phyloP scores from a whole-genome alignment of 129 eudicot species.

The Pittosporum tobira region DNA sequence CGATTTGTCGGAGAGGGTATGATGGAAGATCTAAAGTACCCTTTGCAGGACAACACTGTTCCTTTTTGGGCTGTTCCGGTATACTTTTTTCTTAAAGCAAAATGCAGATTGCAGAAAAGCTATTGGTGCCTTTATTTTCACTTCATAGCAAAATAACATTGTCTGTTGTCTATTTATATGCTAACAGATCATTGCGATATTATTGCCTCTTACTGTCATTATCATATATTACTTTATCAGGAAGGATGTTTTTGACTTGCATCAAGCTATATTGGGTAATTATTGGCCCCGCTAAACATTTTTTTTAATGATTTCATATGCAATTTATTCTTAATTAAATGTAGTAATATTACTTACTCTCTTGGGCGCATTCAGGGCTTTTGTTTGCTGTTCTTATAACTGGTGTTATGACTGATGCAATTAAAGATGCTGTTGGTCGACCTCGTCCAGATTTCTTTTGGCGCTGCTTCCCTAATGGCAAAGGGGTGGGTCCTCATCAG shows the following conservation, averaged over 20 bases:
- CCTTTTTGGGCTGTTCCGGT: conserved; percentile 52
- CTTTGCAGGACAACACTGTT: conserved; percentile 37
- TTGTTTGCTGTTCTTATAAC: conserved; percentile 41
- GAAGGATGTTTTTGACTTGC: conserved; percentile 49
- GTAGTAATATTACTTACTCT: not conserved
- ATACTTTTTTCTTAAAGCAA: conserved; percentile 3
- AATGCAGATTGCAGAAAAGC: not conserved
- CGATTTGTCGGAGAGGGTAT: conserved; percentile 42
- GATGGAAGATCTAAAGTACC: conserved; percentile 43
- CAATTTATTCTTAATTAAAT: not conserved
- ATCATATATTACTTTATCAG: conserved; percentile 26
- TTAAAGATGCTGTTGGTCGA: conserved; percentile 50
- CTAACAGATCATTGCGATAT: conserved; percentile 29
- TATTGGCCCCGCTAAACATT: not conserved
- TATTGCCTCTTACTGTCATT: conserved; percentile 34
- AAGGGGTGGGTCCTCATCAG: conserved; percentile 24
- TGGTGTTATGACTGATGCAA: conserved; percentile 34
- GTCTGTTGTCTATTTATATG: conserved; percentile 2
- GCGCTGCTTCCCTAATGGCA: conserved; percentile 55
- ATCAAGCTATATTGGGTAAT: conserved; percentile 41
- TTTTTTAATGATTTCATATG: not conserved
- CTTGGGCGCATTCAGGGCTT: conserved; percentile 27
- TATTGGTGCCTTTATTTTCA: not conserved
- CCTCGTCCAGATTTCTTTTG: conserved; percentile 57
- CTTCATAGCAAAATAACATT: not conserved